These are phyloP conservation scores for Pseudocercospora vitis DNA, from an alignment of 2,329 filamentous ascomycete species.

Conservation along the genomic window DNA sequence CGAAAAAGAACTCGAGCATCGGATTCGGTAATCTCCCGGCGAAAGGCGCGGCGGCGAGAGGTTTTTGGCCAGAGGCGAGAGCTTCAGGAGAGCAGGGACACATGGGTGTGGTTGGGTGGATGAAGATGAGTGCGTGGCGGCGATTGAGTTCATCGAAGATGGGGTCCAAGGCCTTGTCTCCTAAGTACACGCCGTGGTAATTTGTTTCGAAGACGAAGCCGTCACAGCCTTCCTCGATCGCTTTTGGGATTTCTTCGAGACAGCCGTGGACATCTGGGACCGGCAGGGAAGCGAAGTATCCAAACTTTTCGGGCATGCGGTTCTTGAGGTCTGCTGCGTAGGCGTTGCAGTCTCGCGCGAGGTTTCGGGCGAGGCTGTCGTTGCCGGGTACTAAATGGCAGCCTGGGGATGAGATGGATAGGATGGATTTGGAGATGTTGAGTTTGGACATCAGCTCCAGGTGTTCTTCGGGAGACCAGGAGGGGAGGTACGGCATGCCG, in stretches of 20 bases:
- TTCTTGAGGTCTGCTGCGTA: slow-evolving; percentile 45
- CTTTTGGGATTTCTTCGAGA: slow-evolving; percentile 50
- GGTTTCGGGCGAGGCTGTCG: slow-evolving; percentile 36
- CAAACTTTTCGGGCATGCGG: slow-evolving; percentile 45
- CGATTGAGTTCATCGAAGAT: slow-evolving; percentile 53
- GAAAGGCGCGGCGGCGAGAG: slow-evolving; percentile 41
- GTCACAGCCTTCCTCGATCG: slow-evolving; percentile 48
- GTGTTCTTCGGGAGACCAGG: slow-evolving; percentile 50
- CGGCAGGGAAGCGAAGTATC: slow-evolving; percentile 56
- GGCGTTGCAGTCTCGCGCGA: slow-evolving; percentile 46
- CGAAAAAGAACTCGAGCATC: slow-evolving; percentile 56
- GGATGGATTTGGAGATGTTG: slow-evolving; percentile 54
- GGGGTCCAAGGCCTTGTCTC: slow-evolving; percentile 46
- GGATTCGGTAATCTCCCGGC: slow-evolving; percentile 44
- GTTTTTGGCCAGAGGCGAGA: slow-evolving; percentile 22
- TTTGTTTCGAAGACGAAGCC: slow-evolving; percentile 57
- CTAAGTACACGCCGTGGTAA: slow-evolving; percentile 54
- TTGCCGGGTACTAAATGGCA: slow-evolving; percentile 48
- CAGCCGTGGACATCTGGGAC: slow-evolving; percentile 51
- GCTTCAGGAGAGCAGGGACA: slow-evolving; percentile 33
- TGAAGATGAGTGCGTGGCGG: slow-evolving; percentile 52
- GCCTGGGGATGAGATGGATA: slow-evolving; percentile 58
- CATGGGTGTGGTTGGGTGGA: slow-evolving; percentile 56
- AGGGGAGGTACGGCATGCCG: slow-evolving; percentile 48
- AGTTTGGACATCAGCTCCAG: slow-evolving; percentile 52